A percentile compares a stretch with the other conserved stretches of the same genome.
These are phyloP conservation scores for Didymella arachidicola DNA, from an alignment of 2,329 filamentous ascomycete species.

Conservation along the genomic window DNA sequence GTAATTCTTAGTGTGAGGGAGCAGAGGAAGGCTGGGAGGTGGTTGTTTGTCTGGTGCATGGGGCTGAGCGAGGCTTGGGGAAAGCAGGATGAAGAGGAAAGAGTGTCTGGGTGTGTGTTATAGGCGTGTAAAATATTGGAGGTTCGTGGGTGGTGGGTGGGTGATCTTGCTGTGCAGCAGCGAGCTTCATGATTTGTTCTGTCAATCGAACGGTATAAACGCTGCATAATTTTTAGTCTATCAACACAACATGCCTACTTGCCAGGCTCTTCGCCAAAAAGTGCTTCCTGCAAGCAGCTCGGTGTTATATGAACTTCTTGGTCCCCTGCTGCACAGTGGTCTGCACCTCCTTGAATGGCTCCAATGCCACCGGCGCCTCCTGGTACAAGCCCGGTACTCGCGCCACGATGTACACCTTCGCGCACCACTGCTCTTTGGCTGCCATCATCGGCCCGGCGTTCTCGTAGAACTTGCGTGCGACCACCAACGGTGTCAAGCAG, in stretches of 20 bases:
- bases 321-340: conserved; percentile 32
- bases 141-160: too few species aligned
- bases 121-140: too few species aligned
- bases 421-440: conserved; percentile 42
- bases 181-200: neutral
- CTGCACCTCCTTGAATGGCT: conserved; percentile 41
- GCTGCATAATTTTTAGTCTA: neutral
- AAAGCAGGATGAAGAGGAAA: too few species aligned
- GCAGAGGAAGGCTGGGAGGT: too few species aligned
- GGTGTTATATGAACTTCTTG: conserved; percentile 30
- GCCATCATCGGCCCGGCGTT: conserved; percentile 30
- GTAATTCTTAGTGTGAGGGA: too few species aligned
- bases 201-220: neutral
- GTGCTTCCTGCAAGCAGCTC: neutral
- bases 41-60: too few species aligned
- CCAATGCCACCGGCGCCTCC: conserved; percentile 32
- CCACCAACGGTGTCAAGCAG: conserved; percentile 45
- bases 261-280: neutral
- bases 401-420: conserved; percentile 38
- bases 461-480: conserved; percentile 48
- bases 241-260: too few species aligned
- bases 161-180: too few species aligned
- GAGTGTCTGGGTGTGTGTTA: too few species aligned
- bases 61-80: too few species aligned
- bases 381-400: conserved; percentile 45